Percentiles rank a stretch among this genome's conserved stretches.
phyloP scores from a whole-genome alignment of 768 basidiomycete genomes.

The Thelephora aurantiotincta region DNA sequence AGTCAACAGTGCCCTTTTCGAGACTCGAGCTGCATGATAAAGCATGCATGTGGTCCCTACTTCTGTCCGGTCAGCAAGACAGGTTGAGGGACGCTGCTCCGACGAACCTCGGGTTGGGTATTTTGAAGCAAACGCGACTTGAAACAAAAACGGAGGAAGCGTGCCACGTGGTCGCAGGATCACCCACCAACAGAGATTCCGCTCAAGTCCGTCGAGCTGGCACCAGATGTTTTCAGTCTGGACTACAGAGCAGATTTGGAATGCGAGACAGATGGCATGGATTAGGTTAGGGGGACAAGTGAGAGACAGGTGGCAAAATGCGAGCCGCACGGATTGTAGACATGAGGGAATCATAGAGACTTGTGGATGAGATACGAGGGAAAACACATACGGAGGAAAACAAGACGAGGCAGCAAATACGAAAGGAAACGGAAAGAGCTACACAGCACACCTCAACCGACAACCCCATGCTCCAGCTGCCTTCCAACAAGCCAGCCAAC shows the following conservation, averaged over 20 bases:
- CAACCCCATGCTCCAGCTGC: slow-evolving; percentile 20
- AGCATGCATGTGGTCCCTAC: slow-evolving; percentile 22
- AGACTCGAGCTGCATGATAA: slow-evolving; percentile 22
- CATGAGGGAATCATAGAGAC: neutral
- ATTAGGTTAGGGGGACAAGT: neutral
- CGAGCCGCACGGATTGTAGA: neutral
- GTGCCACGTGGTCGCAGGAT: too few species aligned
- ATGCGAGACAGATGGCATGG: too few species aligned
- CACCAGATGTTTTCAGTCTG: too few species aligned
- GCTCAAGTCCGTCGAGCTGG: too few species aligned
- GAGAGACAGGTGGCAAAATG: neutral
- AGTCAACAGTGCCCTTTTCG: slow-evolving; percentile 1
- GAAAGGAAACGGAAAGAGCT: slow-evolving; percentile 1
- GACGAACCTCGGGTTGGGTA: too few species aligned
- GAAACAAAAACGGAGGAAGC: too few species aligned
- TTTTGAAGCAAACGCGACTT: too few species aligned
- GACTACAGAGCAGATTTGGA: too few species aligned
- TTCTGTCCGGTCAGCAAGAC: too few species aligned
- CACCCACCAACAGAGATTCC: too few species aligned
- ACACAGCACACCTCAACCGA: slow-evolving; percentile 10
- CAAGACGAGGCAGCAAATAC: neutral
- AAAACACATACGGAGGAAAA: neutral
- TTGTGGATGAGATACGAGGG: neutral
- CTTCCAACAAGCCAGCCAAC: slow-evolving; percentile 69
- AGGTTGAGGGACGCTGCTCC: too few species aligned